Evolutionary conservation across 2,329 filamentous ascomycete species (phyloP).

Genomic region (Trichoderma lentiforme): DNA sequence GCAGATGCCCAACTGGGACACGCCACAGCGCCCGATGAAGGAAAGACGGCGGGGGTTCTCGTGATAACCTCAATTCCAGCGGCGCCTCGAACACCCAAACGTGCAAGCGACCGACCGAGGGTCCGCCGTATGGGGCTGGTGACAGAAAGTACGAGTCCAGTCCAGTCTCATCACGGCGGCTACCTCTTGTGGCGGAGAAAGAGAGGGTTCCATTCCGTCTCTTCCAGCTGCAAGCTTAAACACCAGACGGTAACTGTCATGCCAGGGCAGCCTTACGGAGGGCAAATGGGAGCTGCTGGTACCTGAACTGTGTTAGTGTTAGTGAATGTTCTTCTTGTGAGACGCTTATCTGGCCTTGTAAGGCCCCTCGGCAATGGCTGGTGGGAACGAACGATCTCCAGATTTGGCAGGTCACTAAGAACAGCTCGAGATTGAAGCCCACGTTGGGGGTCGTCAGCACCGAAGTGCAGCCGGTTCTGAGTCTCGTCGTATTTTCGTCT

Average conservation of each 20-base stretch:
- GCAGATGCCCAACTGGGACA: neutral
- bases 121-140: neutral
- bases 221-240: neutral
- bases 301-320: neutral
- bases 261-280: neutral
- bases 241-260: neutral
- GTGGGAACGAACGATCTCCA: neutral
- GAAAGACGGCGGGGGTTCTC: neutral
- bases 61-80: neutral
- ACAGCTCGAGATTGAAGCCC: neutral
- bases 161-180: neutral
- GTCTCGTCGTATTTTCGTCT: neutral
- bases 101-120: neutral
- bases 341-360: slow-evolving; percentile 3
- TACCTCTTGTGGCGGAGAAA: neutral
- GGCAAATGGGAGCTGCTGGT: neutral
- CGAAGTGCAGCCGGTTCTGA: slow-evolving; percentile 13
- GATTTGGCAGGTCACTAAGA: slow-evolving; percentile 16
- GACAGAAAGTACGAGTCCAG: neutral
- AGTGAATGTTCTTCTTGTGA: neutral
- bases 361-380: neutral
- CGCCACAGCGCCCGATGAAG: neutral
- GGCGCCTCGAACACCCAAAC: neutral
- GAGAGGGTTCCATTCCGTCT: neutral
- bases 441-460: slow-evolving; percentile 16